Evolutionary conservation across 1,139 yeast species (phyloP).

Genomic region (Kurtzmaniella quercitrusa): DNA sequence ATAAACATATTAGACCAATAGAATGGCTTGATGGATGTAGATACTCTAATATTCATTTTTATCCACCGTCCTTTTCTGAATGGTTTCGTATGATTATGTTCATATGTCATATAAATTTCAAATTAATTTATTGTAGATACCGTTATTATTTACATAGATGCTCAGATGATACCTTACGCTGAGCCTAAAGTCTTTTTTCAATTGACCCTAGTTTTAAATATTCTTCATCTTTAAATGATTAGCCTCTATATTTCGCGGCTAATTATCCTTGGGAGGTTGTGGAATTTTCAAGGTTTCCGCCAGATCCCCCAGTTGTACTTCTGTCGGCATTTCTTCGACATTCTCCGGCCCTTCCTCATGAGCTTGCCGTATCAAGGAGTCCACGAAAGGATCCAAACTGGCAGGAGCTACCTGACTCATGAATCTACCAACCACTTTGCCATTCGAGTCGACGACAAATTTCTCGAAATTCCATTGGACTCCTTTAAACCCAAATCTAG

Average conservation of each 20-base stretch:
- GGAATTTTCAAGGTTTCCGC: neutral
- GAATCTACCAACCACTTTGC: slow-evolving; percentile 69
- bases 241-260: no score
- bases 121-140: neutral
- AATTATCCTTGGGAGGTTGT: no score
- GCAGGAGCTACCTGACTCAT: slow-evolving; percentile 68
- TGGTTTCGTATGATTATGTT: no score
- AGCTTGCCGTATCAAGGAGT: slow-evolving; percentile 44
- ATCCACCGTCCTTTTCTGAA: no score
- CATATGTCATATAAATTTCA: no score
- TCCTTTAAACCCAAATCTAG: slow-evolving; percentile 72
- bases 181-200: no score
- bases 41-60: neutral
- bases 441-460: slow-evolving; percentile 69
- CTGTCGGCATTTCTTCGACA: neutral
- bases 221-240: no score
- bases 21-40: neutral
- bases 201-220: no score
- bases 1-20: neutral
- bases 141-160: neutral
- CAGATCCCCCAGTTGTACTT: neutral
- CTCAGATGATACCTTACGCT: neutral
- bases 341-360: slow-evolving; percentile 6
- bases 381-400: slow-evolving; percentile 47
- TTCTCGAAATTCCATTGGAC: slow-evolving; percentile 96